Percentiles rank a stretch among this genome's conserved stretches.
Evolutionary conservation across 495 filamentous ascomycete genomes (phyloP).

Genomic region (Aspergillus coremiiformis): DNA sequence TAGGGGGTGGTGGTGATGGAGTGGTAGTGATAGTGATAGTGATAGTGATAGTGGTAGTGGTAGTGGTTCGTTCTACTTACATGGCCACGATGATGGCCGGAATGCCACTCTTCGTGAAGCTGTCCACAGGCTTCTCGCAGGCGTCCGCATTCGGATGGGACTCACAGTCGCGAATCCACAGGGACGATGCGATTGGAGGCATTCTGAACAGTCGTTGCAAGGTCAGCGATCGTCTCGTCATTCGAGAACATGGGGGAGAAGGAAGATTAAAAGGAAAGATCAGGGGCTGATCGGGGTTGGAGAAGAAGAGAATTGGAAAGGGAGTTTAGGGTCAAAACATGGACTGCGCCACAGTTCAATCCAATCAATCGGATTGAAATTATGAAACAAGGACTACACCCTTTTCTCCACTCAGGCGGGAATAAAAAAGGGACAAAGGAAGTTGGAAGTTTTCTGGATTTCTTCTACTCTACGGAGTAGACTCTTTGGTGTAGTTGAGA

Average conservation of each 20-base stretch:
- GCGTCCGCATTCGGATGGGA: not conserved
- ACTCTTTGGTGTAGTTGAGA: too few species aligned
- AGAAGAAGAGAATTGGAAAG: not conserved
- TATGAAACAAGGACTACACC: not conserved
- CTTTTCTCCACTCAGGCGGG: too few species aligned
- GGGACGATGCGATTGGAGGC: not conserved
- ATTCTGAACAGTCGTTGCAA: not conserved
- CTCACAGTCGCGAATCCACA: conserved; percentile 5
- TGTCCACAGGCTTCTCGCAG: conserved; percentile 11
- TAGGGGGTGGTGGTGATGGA: too few species aligned
- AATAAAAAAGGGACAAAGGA: too few species aligned
- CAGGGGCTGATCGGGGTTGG: not conserved
- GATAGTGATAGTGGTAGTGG: too few species aligned
- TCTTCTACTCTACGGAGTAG: too few species aligned
- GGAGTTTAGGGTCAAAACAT: too few species aligned
- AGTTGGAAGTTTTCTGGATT: too few species aligned
- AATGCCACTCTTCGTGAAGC: conserved; percentile 12
- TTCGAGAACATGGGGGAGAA: not conserved
- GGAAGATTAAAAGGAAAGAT: not conserved
- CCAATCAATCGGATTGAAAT: not conserved
- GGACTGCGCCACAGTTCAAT: not conserved
- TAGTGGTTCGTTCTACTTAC: conserved; percentile 2
- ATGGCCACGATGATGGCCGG: conserved; percentile 13
- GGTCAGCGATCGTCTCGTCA: not conserved
- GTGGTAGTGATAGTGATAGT: too few species aligned